phyloP scores from a whole-genome alignment of 441 rosid genomes.

The Gossypium davidsonii region DNA sequence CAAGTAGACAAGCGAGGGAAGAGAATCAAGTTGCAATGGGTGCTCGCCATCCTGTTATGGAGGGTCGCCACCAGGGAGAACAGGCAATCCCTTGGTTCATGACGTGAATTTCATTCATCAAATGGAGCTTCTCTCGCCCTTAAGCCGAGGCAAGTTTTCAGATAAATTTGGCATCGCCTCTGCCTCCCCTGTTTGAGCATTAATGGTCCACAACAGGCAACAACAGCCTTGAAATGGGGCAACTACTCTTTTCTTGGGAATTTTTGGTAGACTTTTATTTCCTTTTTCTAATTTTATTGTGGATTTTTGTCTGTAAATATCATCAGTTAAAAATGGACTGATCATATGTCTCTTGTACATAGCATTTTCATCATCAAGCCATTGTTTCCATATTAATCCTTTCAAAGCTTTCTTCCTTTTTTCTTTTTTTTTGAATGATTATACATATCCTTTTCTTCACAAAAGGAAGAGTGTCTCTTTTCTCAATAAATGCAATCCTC shows the following conservation, averaged over 20 bases:
- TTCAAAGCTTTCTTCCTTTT: too few species aligned
- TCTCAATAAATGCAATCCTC: neutral
- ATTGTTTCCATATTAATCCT: neutral
- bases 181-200: constrained; percentile 26
- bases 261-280: neutral
- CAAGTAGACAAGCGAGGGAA: constrained; percentile 31
- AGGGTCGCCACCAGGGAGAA: constrained; percentile 73
- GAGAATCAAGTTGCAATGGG: constrained; percentile 32
- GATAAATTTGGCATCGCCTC: constrained; percentile 34
- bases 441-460: neutral
- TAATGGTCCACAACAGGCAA: neutral
- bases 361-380: neutral
- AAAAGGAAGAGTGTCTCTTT: neutral
- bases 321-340: constrained; percentile 3
- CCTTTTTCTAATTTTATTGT: neutral
- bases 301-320: constrained; percentile 19
- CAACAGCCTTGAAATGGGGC: neutral
- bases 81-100: constrained; percentile 58
- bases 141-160: constrained; percentile 44
- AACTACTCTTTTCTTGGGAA: neutral
- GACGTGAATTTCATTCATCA: constrained; percentile 58
- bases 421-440: neutral
- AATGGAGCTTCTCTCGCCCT: constrained; percentile 55
- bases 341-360: constrained; percentile 17
- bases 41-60: constrained; percentile 38